Conservation (phyloP, 1,284 basidiomycete genomes). For the Puccinia sorghi region DNA sequence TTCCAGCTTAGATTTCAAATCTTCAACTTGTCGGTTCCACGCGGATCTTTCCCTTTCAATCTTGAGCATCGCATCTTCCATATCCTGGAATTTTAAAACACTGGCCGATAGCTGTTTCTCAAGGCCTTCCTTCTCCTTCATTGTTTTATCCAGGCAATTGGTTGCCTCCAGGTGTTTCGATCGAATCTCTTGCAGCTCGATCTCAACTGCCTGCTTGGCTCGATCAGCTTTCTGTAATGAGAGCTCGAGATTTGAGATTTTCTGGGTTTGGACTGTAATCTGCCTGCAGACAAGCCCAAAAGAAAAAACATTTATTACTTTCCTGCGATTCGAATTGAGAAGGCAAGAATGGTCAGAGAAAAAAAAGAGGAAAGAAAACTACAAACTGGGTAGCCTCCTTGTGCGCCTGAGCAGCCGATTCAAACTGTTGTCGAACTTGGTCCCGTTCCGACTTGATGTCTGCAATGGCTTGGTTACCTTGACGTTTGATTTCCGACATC, state of each 20-base stretch:
- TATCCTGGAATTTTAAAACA: constrained; percentile 74
- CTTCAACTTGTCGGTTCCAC: constrained; percentile 72
- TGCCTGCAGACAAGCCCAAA: constrained; percentile 14
- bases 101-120: constrained; percentile 74
- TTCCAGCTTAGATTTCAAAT: constrained; percentile 63
- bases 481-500: constrained; percentile 57
- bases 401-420: constrained; percentile 66
- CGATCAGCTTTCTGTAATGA: constrained; percentile 70
- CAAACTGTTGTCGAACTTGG: constrained; percentile 63
- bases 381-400: constrained; percentile 46
- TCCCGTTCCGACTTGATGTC: constrained; percentile 59
- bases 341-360: too few relatives aligned
- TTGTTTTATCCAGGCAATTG: constrained; percentile 54
- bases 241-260: constrained; percentile 63
- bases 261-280: constrained; percentile 35
- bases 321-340: constrained; percentile 8
- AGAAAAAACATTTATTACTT: too few relatives aligned
- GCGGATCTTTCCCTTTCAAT: constrained; percentile 77
- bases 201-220: constrained; percentile 69
- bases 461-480: constrained; percentile 55
- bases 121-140: constrained; percentile 63
- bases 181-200: constrained; percentile 71
- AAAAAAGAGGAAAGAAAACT: background rate
- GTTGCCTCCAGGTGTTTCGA: constrained; percentile 74
- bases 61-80: constrained; percentile 81